These are phyloP conservation scores for Chiua virens DNA, from an alignment of 768 basidiomycete species.

Conservation along the genomic window DNA sequence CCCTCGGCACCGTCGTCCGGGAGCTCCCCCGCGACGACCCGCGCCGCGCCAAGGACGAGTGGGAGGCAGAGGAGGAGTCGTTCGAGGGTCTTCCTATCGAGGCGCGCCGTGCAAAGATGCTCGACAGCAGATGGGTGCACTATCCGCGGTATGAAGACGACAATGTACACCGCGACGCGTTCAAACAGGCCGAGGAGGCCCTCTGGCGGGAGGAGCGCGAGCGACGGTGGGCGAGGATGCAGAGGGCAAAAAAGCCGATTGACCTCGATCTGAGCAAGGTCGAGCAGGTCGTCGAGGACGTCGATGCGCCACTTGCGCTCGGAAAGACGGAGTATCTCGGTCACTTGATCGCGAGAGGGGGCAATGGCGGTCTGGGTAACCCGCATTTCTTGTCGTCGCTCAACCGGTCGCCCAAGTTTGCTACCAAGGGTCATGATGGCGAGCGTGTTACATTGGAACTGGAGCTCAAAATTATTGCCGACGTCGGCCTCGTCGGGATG, in stretches of 20 bases:
- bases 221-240: conserved; percentile 46
- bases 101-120: conserved; percentile 55
- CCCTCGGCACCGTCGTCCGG: conserved; percentile 85
- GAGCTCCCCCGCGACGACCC: conserved; percentile 70
- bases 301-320: conserved; percentile 58
- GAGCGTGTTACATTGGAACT: conserved; percentile 80
- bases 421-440: conserved; percentile 69
- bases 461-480: conserved; percentile 91
- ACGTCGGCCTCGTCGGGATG: conserved; percentile 94
- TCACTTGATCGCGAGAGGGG: conserved; percentile 73
- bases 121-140: conserved; percentile 74
- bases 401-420: conserved; percentile 84
- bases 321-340: conserved; percentile 54
- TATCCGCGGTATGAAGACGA: conserved; percentile 67
- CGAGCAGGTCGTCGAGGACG: conserved; percentile 33
- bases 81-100: conserved; percentile 46
- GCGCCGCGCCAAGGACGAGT: conserved; percentile 62
- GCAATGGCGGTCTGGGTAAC: conserved; percentile 83
- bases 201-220: conserved; percentile 63
- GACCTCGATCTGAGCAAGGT: conserved; percentile 63
- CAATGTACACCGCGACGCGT: conserved; percentile 62
- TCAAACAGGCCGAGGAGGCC: conserved; percentile 67
- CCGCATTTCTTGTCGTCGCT: conserved; percentile 72
- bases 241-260: conserved; percentile 45
- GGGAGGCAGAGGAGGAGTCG: conserved; percentile 70